Evolutionary conservation across 2,329 filamentous ascomycete genomes (phyloP), one percentile per base, ranked within the genome.

Genomic region (Rhexocercosporidium sp.): DNA sequence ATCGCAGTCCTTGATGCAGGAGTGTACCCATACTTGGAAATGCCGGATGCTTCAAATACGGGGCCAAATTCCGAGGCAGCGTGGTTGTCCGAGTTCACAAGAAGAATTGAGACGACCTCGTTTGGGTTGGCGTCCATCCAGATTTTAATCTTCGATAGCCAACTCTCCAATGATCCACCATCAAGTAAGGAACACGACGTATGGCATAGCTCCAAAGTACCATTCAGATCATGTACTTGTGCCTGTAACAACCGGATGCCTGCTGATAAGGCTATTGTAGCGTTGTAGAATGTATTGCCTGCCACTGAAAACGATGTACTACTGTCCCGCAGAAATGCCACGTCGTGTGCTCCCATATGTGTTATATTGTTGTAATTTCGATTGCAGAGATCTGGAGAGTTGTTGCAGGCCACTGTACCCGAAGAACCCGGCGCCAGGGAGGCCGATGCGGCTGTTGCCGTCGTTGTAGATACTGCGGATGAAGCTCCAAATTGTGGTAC

Each of bases 341-440:
- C 86, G 79, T 92, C 85, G 78, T 92, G 90, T 7, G 89, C 83
- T 27, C 88, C 90, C 75, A 95, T 86, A 77, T 94, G 86, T 3
- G 92, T 94, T 73, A 96, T 86, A 72, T 91, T 88, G 80, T 88
- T 89, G 82, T 96, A 96, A 20, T 86, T 81, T 70, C 87, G 87
- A 69, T 81, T 82, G 82, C 93, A 96, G 47, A 96, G 85, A 51
- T 84, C 81, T 0, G 92, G 91, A 0, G 91, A 93, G 82, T 95
- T 95, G 81, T 96, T 96, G 85, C 93, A 96, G 29, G 74, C 74
- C 46, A 69, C 68, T 51, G 73, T 72, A 34, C 68, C 66, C 22
- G 75, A 72, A 59, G 73, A 67, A n/a, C 54, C 65, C 27, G 69
- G 70, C 44, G 73, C 70, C 62, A 69, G 37, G 20, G 70, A 68